Base-by-base conservation (phyloP, 176 grass and related monocot species). In the Juncus inflexus region DNA sequence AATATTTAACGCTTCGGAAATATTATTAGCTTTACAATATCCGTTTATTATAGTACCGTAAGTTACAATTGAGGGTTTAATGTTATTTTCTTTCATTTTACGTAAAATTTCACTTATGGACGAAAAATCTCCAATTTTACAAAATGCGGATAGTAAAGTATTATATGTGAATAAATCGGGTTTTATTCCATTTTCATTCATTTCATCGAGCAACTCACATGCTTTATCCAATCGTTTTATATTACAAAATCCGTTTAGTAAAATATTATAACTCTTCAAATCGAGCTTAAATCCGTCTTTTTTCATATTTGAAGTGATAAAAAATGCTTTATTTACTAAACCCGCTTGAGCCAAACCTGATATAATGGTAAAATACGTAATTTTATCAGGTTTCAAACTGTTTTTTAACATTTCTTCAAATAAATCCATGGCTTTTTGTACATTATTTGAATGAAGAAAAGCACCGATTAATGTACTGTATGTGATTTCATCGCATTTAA, bases 151-250 rank as follows among this genome's bases (percentile, higher is more conserved):
- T 52, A 97, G 55, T 45, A 97, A 77, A 71, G 79, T 81, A 59
- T 86, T 97, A 60, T 84, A 91, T 59, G 83, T 97, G 75, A 14
- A 79, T 28, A 86, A 80, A 63, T 91, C 85, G 58, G 85, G 87
- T 62, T 4, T 6, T 4, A 97, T 63, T 69, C 74, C 80, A 51
- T 54, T 54, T 16, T 74, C 75, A 13, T 77, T 67, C 85, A 97
- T 97, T 67, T 86, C 64, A 19, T 1, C 12, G 43, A 81, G 56
- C 61, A 89, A 28, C 28, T 84, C 68, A 61, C 60, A 3, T 53
- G 87, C 87, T 63, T 89, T 75, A 9, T 35, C 36, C 16, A 97
- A 51, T 57, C 60, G 79, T 40, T 82, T 91, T 74, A 77, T 91
- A 77, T 62, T 79, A 74, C 80, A 91, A 63, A 84, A 97, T 35